Evolutionary conservation across 1,284 basidiomycete species (phyloP), one percentile per base, ranked within the genome.

Genomic region (Ganoderma lucidum): DNA sequence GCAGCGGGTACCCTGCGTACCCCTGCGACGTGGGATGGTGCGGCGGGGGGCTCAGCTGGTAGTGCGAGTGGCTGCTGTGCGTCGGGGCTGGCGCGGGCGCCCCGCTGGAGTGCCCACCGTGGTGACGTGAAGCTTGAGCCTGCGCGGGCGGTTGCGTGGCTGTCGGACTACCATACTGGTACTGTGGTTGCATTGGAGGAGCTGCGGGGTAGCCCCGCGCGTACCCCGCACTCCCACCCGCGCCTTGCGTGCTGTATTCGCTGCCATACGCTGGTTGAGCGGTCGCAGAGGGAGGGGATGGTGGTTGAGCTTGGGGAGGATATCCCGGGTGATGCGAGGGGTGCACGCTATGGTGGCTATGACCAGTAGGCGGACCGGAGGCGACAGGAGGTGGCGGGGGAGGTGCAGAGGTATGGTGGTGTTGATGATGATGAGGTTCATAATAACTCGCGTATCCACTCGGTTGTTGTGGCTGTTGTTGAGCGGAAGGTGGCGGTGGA

Each of bases 11-110:
- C 63, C 60, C 68, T 71, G 68, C 72, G 72, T 68, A 75, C 17
- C 67, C 75, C 66, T 69, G 74, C 71, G 73, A 66, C 63, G 67
- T 58, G 65, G 75, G 75, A 56, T 70, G 71, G 60, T 76, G 75
- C 66, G 74, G 72, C 41, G 75, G 74, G 58, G 75, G 70, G 73
- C 75, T 76, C 17, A 76, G 73, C 71, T 76, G 75, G 69, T 76
- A 76, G 62, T 76, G 75, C 66, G 72, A 71, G 48, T 71, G 70
- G 17, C 53, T 56, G 60, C 63, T 66, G n/a, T 60, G 67, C 59
- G 64, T 44, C 35, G 73, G 44, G 17, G 41, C 69, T 8, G 60
- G 68, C 10, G 63, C 66, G 39, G 69, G 69, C 45, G 62, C 69
- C 56, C 68, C 55, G 35, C 32, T 59, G n/a, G 56, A 35, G 56